A percentile compares a stretch with the other conserved stretches of the same genome.
Evolutionary conservation across 108 stramenopile species (phyloP).

Genomic region (Thalassiosira profunda): DNA sequence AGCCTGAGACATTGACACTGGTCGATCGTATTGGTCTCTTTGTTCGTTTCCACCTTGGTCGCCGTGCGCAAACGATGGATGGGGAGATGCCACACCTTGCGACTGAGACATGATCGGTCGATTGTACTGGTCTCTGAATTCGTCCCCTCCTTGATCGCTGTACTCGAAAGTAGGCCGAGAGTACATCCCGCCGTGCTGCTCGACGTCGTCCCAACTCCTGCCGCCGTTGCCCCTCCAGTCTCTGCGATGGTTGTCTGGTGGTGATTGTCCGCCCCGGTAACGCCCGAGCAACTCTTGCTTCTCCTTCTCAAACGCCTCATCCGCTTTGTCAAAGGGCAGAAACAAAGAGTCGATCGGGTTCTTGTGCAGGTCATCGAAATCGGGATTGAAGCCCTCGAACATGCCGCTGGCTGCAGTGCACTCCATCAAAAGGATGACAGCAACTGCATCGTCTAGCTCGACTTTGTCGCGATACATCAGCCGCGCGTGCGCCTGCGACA

Average conservation of each 20-base stretch:
- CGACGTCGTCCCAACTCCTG: no score
- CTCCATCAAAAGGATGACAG: slow-evolving; percentile 89
- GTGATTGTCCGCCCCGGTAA: no score
- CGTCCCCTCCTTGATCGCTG: no score
- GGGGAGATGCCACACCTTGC: not conserved
- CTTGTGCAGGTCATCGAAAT: slow-evolving; percentile 23
- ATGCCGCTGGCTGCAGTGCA: slow-evolving; percentile 52
- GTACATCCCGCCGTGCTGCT: no score
- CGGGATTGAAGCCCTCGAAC: slow-evolving; percentile 14
- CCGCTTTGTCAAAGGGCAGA: slow-evolving; percentile 26
- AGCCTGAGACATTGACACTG: slow-evolving; percentile 21
- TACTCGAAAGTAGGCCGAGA: no score
- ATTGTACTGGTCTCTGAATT: no score
- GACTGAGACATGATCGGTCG: no score
- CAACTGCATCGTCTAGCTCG: slow-evolving; percentile 79
- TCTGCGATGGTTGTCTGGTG: no score
- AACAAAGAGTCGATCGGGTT: slow-evolving; percentile 49
- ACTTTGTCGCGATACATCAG: slow-evolving; percentile 91
- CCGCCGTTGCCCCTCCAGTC: no score
- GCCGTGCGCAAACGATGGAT: not conserved
- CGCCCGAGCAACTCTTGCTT: slow-evolving; percentile 29
- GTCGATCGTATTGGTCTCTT: slow-evolving; percentile 31
- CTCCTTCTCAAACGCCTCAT: slow-evolving; percentile 35
- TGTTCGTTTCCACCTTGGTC: not conserved
- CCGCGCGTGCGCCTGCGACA: slow-evolving; percentile 96